These are phyloP conservation scores for Polygonum aviculare DNA, from an alignment of 148 eudicot genomes.

Conservation along the genomic window DNA sequence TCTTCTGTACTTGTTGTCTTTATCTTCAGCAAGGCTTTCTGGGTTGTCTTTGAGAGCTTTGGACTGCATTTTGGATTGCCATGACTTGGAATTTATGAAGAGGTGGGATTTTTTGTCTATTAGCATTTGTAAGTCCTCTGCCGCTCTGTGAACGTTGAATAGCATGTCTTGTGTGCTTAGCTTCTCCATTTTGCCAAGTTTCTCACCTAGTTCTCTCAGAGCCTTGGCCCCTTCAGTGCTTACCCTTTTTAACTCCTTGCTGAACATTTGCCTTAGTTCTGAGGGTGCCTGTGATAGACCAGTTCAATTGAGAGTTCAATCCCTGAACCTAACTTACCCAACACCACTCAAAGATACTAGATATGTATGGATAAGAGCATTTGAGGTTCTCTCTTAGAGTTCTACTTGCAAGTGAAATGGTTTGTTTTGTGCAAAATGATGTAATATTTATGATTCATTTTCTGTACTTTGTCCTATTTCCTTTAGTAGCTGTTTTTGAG, in stretches of 20 bases:
- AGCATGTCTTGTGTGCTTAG: constrained; percentile 33
- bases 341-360: too few relatives aligned
- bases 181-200: constrained; percentile 60
- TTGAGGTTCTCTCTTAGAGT: too few relatives aligned
- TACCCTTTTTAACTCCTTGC: constrained; percentile 37
- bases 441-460: too few relatives aligned
- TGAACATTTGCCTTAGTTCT: constrained; percentile 47
- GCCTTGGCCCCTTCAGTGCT: constrained; percentile 54
- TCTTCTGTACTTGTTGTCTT: constrained; percentile 8
- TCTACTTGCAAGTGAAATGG: too few relatives aligned
- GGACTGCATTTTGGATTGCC: constrained; percentile 32
- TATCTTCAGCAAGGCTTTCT: constrained; percentile 29
- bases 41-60: constrained; percentile 25
- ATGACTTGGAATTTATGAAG: constrained; percentile 34
- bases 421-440: too few relatives aligned
- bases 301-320: background rate
- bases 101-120: constrained; percentile 61
- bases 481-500: background rate
- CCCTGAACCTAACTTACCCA: too few relatives aligned
- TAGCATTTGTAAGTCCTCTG: constrained; percentile 52
- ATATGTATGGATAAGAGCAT: too few relatives aligned
- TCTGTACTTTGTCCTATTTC: too few relatives aligned
- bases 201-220: constrained; percentile 39
- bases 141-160: constrained; percentile 46
- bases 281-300: constrained; percentile 36